phyloP scores from a whole-genome alignment of 2,329 filamentous ascomycete species.

The Metarhizium humberi region DNA sequence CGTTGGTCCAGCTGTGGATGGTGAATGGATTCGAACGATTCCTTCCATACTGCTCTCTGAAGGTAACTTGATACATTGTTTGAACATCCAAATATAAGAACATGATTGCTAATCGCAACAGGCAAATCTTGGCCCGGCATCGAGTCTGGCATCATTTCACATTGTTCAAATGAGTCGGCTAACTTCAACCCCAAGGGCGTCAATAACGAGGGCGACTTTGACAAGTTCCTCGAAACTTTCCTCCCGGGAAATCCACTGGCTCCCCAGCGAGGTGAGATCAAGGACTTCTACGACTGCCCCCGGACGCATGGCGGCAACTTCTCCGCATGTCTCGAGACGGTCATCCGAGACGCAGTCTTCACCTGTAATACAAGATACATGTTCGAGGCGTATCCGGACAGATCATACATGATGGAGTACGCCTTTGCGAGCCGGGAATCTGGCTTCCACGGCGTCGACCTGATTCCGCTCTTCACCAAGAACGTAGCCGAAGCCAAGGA shows the following conservation, averaged over 20 bases:
- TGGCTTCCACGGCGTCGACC: not conserved
- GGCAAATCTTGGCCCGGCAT: not conserved
- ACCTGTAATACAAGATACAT: constrained; percentile 10
- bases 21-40: not conserved
- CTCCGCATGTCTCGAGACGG: not conserved
- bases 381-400: not conserved
- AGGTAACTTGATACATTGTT: not conserved
- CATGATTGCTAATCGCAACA: not conserved
- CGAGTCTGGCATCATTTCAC: not conserved
- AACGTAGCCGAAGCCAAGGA: not conserved
- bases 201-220: not conserved
- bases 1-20: constrained; percentile 9
- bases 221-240: not conserved
- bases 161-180: not conserved
- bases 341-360: constrained; percentile 6
- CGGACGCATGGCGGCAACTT: not conserved
- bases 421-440: not conserved
- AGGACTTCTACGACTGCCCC: constrained; percentile 2
- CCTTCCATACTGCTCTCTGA: not conserved
- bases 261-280: not conserved
- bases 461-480: not conserved
- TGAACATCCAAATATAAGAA: too few species aligned
- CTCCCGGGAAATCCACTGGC: not conserved
- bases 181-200: not conserved
- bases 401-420: constrained; percentile 8